phyloP scores from a whole-genome alignment of 176 grass and related monocot species.

The Carex kokanica region DNA sequence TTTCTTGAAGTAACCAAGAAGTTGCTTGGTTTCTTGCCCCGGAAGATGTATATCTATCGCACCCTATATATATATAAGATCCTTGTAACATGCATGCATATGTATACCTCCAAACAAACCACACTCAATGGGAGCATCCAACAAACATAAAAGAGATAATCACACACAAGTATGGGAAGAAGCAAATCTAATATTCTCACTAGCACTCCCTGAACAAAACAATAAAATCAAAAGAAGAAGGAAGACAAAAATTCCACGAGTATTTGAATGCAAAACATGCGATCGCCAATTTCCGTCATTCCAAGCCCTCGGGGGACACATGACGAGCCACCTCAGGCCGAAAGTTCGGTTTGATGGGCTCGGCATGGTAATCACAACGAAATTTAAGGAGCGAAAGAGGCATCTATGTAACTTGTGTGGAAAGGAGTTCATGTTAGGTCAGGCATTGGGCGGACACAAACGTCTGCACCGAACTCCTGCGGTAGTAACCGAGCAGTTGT shows the following conservation, averaged over 20 bases:
- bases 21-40: not conserved
- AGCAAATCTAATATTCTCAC: constrained; percentile 16
- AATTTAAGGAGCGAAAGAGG: constrained; percentile 30
- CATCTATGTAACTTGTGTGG: constrained; percentile 82
- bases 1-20: constrained; percentile 6
- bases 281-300: constrained; percentile 69
- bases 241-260: constrained; percentile 21
- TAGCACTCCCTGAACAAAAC: not conserved
- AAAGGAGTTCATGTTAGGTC: constrained; percentile 70
- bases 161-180: too few species aligned
- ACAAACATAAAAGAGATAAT: not conserved
- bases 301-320: constrained; percentile 93
- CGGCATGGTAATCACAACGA: not conserved
- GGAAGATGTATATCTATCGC: not conserved
- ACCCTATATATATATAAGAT: not conserved
- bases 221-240: constrained; percentile 11
- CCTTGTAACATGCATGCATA: not conserved
- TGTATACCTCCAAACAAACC: not conserved
- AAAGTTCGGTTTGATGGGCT: constrained; percentile 34
- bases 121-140: not conserved
- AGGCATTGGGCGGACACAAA: constrained; percentile 90
- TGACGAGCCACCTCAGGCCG: constrained; percentile 71
- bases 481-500: not conserved
- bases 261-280: constrained; percentile 97
- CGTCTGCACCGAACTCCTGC: constrained; percentile 48